Percentiles rank a stretch among this genome's conserved stretches.
Conservation (phyloP, 768 basidiomycete species). For the Kwoniella heveanensis region DNA sequence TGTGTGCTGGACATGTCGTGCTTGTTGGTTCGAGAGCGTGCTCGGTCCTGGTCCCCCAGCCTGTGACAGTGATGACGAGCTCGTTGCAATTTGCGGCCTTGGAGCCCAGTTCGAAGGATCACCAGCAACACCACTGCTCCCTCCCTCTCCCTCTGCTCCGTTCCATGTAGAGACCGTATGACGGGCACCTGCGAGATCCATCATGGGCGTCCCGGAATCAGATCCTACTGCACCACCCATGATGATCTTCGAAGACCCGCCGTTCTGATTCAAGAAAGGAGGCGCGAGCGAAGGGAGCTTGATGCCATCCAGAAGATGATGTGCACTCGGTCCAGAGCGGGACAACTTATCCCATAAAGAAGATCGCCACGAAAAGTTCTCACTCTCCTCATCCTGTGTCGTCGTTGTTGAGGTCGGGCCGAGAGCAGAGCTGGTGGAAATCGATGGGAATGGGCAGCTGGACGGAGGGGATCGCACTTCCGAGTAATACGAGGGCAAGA, state of each 20-base stretch:
- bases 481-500: conserved; percentile 18
- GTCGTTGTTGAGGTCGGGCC: background rate
- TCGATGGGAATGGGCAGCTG: background rate
- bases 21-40: background rate
- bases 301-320: conserved; percentile 13
- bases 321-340: conserved; percentile 1
- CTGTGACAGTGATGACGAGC: background rate
- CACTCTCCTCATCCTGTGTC: too few relatives aligned
- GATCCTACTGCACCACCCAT: background rate
- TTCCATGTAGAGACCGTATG: background rate
- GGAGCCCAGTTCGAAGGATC: background rate
- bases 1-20: background rate
- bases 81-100: background rate
- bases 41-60: background rate
- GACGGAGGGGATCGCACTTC: conserved; percentile 8
- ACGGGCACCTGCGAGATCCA: conserved; percentile 14
- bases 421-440: background rate
- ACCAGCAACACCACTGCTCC: background rate
- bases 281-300: conserved; percentile 1
- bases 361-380: too few relatives aligned
- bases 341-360: conserved; percentile 4
- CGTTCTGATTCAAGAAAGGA: background rate
- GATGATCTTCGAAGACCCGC: background rate
- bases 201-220: conserved; percentile 1
- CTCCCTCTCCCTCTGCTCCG: too few relatives aligned